Evolutionary conservation across 208 protist genomes (phyloP).

Genomic region (Phytomonas sp.): DNA sequence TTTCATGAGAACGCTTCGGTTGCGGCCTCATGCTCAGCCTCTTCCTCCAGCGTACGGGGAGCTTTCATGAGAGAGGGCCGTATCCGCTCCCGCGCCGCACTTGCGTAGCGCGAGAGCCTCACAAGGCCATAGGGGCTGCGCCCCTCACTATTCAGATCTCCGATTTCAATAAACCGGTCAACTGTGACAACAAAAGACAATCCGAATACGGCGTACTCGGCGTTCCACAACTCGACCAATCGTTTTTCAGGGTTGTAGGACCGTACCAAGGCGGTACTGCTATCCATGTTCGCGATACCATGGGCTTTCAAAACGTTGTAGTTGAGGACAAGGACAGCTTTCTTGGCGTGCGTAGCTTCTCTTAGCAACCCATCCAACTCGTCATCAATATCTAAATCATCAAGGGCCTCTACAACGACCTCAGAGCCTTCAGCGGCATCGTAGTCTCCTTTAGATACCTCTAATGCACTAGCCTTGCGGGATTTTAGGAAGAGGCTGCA

Average conservation of each 20-base stretch:
- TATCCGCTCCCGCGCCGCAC: constrained; percentile 16
- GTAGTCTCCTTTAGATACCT: not conserved
- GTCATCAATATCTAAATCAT: constrained; percentile 67
- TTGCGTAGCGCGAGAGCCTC: constrained; percentile 28
- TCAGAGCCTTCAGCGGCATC: not conserved
- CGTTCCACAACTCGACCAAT: constrained; percentile 69
- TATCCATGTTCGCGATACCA: constrained; percentile 41
- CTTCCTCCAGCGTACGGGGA: constrained; percentile 35
- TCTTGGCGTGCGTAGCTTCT: constrained; percentile 40
- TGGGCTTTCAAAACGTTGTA: constrained; percentile 67
- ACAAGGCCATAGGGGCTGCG: constrained; percentile 73
- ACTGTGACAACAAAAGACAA: constrained; percentile 44
- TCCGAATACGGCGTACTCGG: constrained; percentile 80
- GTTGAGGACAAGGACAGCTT: constrained; percentile 73
- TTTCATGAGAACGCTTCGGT: not conserved
- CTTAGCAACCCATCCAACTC: constrained; percentile 54
- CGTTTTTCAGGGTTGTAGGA: constrained; percentile 60
- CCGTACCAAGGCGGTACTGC: constrained; percentile 69
- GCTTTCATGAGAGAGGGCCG: constrained; percentile 38
- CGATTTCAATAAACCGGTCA: constrained; percentile 62
- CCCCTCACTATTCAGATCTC: constrained; percentile 68
- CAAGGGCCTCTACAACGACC: constrained; percentile 57
- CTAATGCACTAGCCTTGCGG: constrained; percentile 13
- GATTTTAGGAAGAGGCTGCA: constrained; percentile 78
- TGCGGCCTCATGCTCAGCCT: constrained; percentile 25